Evolutionary conservation across 2,329 filamentous ascomycete species (phyloP), one percentile per base, ranked within the genome.

Genomic region (Proliferodiscus dingleyae): DNA sequence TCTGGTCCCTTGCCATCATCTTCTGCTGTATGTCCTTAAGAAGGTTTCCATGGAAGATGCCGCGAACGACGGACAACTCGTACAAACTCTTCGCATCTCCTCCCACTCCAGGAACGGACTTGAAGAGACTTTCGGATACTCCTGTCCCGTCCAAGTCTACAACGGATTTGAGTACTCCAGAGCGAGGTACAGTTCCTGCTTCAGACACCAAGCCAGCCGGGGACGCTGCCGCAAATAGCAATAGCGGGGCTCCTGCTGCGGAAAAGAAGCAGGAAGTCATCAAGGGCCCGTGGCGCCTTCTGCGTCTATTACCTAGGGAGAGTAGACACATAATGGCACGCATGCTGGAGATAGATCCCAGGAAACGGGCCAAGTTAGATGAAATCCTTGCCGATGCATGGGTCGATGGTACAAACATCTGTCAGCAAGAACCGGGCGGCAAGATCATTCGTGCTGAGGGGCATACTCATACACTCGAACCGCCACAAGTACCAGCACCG

Each of bases 1-100:
- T 98, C 49, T 98, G 93, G 93, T 98, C 93, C 9, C 74, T 98
- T 49, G 93, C 91, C 15, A 98, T 98, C 58, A 97, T 98, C 45
- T 98, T 91, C 69, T 97, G 93, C 68, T 98, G 93, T 72, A 98
- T 98, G 93, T 93, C 89, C 4, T 73, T 98, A 33, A 80, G 93
- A 18, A 76, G 93, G 28, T 98, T 98, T 62, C 93, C 93, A 0
- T 98, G 93, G 93, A 98, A 98, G 70, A 83, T 94, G 28, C 93
- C 93, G 4, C 81, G 90, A 32, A 71, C 89, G 64, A 87, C 87
- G 3, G 93, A 98, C 65, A 97, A 95, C 65, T 95, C 89, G 0
- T 98, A 88, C 69, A 90, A 91, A 60, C 77, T 98, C 1, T 98
- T 98, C 63, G 83, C 91, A 11, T 81, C 93, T 1, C 78, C 87